A percentile compares a stretch with the other conserved stretches of the same genome.
These are phyloP conservation scores for Dissophora globulifera DNA, from an alignment of 192 early-diverging fungal species.

Conservation along the genomic window DNA sequence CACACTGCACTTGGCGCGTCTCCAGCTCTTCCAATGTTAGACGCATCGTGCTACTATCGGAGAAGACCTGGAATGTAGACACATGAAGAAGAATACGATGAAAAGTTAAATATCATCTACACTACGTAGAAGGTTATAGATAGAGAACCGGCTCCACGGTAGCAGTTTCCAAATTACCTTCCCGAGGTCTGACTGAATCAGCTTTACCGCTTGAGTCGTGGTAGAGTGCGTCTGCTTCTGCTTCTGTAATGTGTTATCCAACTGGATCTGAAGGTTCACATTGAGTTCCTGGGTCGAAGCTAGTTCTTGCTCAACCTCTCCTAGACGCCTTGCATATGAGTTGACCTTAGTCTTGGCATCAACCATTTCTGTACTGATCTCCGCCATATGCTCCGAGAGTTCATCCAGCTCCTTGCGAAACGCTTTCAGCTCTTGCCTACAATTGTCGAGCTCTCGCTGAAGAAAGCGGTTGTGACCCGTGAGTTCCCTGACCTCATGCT, in stretches of 20 bases:
- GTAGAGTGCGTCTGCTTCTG: slow-evolving; percentile 67
- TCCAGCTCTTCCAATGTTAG: slow-evolving; percentile 65
- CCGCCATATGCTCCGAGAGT: slow-evolving; percentile 64
- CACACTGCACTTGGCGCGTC: slow-evolving; percentile 63
- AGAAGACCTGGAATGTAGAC: slow-evolving; percentile 56
- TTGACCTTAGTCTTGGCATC: slow-evolving; percentile 64
- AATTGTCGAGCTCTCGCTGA: slow-evolving; percentile 60
- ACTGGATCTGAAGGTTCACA: slow-evolving; percentile 60
- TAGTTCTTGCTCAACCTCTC: slow-evolving; percentile 68
- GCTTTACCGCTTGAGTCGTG: slow-evolving; percentile 67
- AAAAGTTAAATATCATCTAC: too few species aligned
- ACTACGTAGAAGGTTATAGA: too few species aligned
- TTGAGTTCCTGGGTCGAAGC: slow-evolving; percentile 66
- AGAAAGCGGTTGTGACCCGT: slow-evolving; percentile 61
- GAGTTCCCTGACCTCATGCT: slow-evolving; percentile 51
- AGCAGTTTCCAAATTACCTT: too few species aligned
- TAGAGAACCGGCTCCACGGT: too few species aligned
- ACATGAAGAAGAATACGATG: too few species aligned
- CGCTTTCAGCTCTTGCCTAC: slow-evolving; percentile 59
- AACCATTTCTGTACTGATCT: slow-evolving; percentile 68
- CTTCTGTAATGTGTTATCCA: slow-evolving; percentile 62
- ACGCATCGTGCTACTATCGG: slow-evolving; percentile 64
- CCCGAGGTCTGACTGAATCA: slow-evolving; percentile 66
- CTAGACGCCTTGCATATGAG: slow-evolving; percentile 63
- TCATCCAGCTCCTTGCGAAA: slow-evolving; percentile 69